These are phyloP conservation scores for Gardenia jasminoides DNA, from an alignment of 257 asterid species.

Conservation along the genomic window DNA sequence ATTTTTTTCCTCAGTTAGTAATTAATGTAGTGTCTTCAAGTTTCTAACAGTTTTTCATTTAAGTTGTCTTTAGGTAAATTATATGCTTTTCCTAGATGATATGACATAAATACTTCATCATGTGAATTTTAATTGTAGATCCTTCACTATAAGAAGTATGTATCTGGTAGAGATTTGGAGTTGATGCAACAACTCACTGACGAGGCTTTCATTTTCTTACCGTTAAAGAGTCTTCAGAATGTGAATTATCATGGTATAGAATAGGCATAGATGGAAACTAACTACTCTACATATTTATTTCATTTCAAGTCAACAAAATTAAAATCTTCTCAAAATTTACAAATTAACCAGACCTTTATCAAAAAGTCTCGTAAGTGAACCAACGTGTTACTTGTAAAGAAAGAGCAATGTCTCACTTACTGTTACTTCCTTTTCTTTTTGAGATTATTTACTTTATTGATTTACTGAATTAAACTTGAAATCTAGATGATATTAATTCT, in stretches of 20 bases:
- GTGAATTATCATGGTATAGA: too few species aligned
- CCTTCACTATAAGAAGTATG: neutral
- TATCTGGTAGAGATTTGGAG: neutral
- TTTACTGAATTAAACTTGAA: too few species aligned
- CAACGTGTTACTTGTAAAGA: conserved; percentile 2
- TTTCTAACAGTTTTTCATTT: neutral
- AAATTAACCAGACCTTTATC: neutral
- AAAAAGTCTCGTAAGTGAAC: neutral
- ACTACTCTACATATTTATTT: neutral
- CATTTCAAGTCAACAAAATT: neutral
- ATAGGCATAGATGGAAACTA: neutral
- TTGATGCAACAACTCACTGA: too few species aligned
- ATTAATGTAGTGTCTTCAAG: neutral
- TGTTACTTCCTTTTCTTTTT: too few species aligned
- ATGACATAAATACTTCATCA: neutral
- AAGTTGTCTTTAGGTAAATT: neutral
- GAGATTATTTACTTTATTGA: too few species aligned
- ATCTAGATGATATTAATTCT: too few species aligned
- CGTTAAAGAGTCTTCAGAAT: neutral
- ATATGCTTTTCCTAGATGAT: neutral
- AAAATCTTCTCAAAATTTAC: neutral
- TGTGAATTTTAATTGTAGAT: too few species aligned
- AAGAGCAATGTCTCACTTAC: too few species aligned
- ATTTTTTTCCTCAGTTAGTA: neutral
- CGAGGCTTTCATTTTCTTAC: too few species aligned